Percentiles rank a stretch among this genome's conserved stretches.
phyloP scores from a whole-genome alignment of 2,329 filamentous ascomycete species.

The Biscogniauxia mediterranea region DNA sequence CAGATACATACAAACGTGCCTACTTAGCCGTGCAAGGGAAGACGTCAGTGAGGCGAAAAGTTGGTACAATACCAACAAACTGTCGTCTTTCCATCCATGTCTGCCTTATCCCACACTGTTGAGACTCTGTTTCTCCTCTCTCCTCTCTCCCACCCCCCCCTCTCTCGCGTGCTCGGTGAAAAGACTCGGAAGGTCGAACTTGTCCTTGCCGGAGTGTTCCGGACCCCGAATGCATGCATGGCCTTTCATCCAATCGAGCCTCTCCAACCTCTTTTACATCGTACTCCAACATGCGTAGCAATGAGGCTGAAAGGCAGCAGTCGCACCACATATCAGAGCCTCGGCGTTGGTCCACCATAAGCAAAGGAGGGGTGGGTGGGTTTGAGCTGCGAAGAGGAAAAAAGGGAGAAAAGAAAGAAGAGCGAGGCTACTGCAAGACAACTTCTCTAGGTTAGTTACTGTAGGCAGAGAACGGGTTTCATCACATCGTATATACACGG shows the following conservation, averaged over 20 bases:
- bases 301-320: not conserved
- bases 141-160: too few species aligned
- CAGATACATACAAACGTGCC: too few species aligned
- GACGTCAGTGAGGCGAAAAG: too few species aligned
- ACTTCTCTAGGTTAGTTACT: conserved; percentile 2
- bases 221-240: not conserved
- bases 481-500: conserved; percentile 6
- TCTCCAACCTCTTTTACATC: not conserved
- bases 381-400: not conserved
- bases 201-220: not conserved
- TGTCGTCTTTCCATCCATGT: too few species aligned
- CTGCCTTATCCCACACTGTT: too few species aligned
- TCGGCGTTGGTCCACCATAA: not conserved
- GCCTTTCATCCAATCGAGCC: not conserved
- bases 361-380: conserved; percentile 3
- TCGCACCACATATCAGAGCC: not conserved
- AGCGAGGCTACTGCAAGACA: conserved; percentile 1
- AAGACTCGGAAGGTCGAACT: not conserved
- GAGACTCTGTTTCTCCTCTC: too few species aligned
- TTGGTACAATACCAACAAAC: too few species aligned
- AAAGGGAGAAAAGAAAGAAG: not conserved
- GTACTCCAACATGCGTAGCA: not conserved
- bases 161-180: not conserved
- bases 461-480: not conserved
- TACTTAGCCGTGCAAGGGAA: too few species aligned